Percentiles rank a stretch among this genome's conserved stretches.
phyloP scores from a whole-genome alignment of 805 yeast species.

The Pichia pseudocactophila region DNA sequence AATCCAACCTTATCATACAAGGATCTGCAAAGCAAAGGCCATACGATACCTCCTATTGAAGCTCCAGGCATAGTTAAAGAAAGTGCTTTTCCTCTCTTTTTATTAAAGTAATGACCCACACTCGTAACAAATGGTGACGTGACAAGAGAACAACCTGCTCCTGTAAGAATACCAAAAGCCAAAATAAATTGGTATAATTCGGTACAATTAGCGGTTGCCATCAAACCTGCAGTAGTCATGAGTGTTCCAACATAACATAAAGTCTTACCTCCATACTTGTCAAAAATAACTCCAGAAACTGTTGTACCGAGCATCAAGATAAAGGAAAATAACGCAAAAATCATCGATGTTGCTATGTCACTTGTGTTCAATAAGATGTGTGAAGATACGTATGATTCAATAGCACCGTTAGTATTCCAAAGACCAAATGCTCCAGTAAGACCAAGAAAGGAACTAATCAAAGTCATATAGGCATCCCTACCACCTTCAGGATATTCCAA shows the following conservation, averaged over 20 bases:
- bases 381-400: constrained; percentile 51
- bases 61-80: constrained; percentile 58
- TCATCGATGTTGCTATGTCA: constrained; percentile 52
- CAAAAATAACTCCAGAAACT: constrained; percentile 39
- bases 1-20: constrained; percentile 45
- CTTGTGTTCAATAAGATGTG: constrained; percentile 41
- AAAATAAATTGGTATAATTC: constrained; percentile 43
- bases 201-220: constrained; percentile 37
- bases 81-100: constrained; percentile 48
- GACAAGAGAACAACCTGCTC: constrained; percentile 39
- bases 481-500: constrained; percentile 55
- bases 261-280: constrained; percentile 35
- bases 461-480: constrained; percentile 30
- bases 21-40: constrained; percentile 45
- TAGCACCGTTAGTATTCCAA: constrained; percentile 56
- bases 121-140: constrained; percentile 39
- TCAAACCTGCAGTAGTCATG: constrained; percentile 30
- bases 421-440: constrained; percentile 53
- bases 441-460: constrained; percentile 51
- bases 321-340: constrained; percentile 47
- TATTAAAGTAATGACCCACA: constrained; percentile 52
- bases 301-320: constrained; percentile 35
- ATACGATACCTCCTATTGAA: constrained; percentile 45
- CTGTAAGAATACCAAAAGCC: constrained; percentile 38
- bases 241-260: constrained; percentile 31